Evolutionary conservation across 192 early-diverging fungal genomes (phyloP), one percentile per base, ranked within the genome.

Genomic region (Endogone sp.): DNA sequence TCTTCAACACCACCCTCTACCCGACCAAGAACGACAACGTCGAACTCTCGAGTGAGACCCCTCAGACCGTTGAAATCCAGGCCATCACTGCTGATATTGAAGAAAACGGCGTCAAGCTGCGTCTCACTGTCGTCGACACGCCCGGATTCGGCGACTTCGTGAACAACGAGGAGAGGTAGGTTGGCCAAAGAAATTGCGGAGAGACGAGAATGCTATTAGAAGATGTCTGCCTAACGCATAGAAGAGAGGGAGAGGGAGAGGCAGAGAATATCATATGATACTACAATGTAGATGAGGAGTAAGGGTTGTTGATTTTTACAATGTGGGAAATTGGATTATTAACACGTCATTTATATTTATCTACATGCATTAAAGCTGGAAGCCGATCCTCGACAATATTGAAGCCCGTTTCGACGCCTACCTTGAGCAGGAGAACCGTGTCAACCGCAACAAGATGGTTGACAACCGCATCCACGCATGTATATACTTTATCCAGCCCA

Each of bases 81-180:
- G 86, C 89, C 62, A 87, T 92, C 72, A 92, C 84, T 56, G 89
- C 90, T 75, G 96, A 97, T 22, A 94, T 99, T 69, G 94, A 99
- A 78, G 97, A 99, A 75, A 97, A 93, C 74, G 95, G 93, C 25
- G 95, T 99, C 66, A 90, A 89, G 71, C 86, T 99, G 57, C 89
- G 92, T 75, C 85, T 99, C 16, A 97, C 90, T 37, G 93, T 99
- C 25, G 95, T 96, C 22, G 97, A 99, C 73, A 98, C 97, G 26
- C 97, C 96, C 55, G 97, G 96, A 16, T 99, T 95, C 75, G 95
- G 97, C 69, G 97, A 99, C 77, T 94, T 94, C 79, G 93, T 99
- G 73, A 99, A 98, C 85, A 99, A 99, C 79, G 95, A 98, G 66
- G 90, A 94, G 57, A 92, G 93, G 90, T 92, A 81, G 30, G 26